A percentile compares a stretch with the other conserved stretches of the same genome.
Conservation (phyloP, 768 basidiomycete species). For the Pleurotus tuoliensis region DNA sequence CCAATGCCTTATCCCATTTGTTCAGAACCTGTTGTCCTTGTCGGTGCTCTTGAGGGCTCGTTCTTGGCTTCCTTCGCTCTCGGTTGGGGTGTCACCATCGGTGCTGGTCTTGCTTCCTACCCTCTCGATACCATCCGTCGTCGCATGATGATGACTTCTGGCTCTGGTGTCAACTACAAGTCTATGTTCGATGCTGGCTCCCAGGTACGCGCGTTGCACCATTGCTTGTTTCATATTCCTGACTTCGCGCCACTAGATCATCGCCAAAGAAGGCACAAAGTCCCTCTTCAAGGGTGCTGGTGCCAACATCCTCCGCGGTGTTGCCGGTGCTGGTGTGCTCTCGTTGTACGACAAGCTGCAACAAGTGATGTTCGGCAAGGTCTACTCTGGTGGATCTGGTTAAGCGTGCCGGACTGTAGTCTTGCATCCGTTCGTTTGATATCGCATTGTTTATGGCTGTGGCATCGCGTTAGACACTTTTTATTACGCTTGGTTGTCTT, state of each 20-base stretch:
- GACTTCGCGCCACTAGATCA: constrained; percentile 39
- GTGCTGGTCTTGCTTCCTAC: constrained; percentile 98
- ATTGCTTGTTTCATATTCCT: not conserved
- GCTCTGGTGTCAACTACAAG: constrained; percentile 94
- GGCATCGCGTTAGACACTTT: constrained; percentile 32
- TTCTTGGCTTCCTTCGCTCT: constrained; percentile 97
- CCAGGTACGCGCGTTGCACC: constrained; percentile 37
- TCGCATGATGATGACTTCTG: constrained; percentile 99
- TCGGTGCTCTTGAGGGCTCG: constrained; percentile 91
- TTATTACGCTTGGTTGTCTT: constrained; percentile 19
- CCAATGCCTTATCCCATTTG: constrained; percentile 18
- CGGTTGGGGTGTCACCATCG: constrained; percentile 99
- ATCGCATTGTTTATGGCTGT: constrained; percentile 18
- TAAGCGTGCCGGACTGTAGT: constrained; percentile 23
- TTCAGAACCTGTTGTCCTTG: constrained; percentile 93
- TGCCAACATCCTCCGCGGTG: constrained; percentile 95
- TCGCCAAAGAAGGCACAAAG: constrained; percentile 92
- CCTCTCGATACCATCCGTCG: constrained; percentile 95
- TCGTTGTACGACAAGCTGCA: constrained; percentile 99
- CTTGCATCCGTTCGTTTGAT: constrained; percentile 3
- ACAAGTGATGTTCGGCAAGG: constrained; percentile 95
- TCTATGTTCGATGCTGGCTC: constrained; percentile 97
- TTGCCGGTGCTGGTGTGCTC: constrained; percentile 99
- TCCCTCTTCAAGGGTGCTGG: constrained; percentile 99
- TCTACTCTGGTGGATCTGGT: constrained; percentile 89